phyloP scores from a whole-genome alignment of 208 protist genomes.

The Trypanosoma rangeli region DNA sequence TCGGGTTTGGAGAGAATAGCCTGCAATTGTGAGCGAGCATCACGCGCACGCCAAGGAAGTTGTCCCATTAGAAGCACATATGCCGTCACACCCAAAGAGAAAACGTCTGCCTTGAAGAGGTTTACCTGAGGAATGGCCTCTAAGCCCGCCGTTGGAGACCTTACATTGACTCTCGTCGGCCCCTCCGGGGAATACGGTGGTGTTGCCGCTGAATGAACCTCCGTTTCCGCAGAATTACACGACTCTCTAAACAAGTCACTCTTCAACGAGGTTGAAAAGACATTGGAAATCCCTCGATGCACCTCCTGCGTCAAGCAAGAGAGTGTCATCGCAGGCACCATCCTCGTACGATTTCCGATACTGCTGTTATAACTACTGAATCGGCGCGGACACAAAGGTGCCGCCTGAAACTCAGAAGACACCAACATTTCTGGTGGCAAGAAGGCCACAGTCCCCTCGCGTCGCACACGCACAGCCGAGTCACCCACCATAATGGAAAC shows the following conservation, averaged over 20 bases:
- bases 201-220: neutral
- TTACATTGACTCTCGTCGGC: neutral
- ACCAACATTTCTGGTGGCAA: constrained; percentile 69
- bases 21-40: constrained; percentile 41
- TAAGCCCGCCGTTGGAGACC: neutral
- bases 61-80: constrained; percentile 66
- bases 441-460: constrained; percentile 70
- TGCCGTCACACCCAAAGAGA: constrained; percentile 62
- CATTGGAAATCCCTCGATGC: neutral
- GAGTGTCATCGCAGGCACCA: neutral
- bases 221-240: no score
- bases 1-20: constrained; percentile 49
- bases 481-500: constrained; percentile 52
- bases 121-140: constrained; percentile 28
- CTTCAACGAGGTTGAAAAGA: no score
- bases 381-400: neutral
- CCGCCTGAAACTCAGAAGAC: constrained; percentile 33
- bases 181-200: neutral
- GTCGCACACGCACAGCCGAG: constrained; percentile 28
- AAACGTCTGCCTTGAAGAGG: constrained; percentile 74
- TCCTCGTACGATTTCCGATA: neutral
- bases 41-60: constrained; percentile 53
- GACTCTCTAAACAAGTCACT: no score
- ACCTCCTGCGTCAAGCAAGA: neutral
- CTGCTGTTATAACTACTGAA: neutral